Conservation (phyloP, 768 basidiomycete genomes). For the Botryobasidium botryosum region DNA sequence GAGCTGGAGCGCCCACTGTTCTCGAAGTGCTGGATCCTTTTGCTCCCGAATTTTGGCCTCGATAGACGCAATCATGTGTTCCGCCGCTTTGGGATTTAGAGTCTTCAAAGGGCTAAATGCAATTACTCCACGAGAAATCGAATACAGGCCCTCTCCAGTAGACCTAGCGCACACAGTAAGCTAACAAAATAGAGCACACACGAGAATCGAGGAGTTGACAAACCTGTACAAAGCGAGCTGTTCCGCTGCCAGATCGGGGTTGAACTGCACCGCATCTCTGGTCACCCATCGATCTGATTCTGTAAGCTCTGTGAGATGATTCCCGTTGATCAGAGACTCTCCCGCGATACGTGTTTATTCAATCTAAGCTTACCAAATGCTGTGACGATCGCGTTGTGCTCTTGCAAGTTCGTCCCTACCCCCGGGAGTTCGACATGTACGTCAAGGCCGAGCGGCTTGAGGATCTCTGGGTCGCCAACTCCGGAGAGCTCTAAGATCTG, state of each 20-base stretch:
- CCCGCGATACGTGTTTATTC: too few relatives aligned
- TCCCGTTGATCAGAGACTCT: not conserved
- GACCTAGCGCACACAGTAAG: too few relatives aligned
- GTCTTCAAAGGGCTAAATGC: too few relatives aligned
- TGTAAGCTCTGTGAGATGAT: conserved; percentile 2
- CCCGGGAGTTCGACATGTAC: conserved; percentile 20
- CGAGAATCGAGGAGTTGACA: too few relatives aligned
- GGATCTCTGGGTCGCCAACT: conserved; percentile 15
- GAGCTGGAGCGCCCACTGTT: not conserved
- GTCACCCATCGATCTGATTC: not conserved
- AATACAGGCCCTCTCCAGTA: too few relatives aligned
- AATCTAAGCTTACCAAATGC: conserved; percentile 1
- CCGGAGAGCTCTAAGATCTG: conserved; percentile 20
- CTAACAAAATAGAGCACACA: too few relatives aligned
- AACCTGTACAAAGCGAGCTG: conserved; percentile 1
- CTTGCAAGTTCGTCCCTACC: conserved; percentile 25
- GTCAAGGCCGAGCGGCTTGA: conserved; percentile 14
- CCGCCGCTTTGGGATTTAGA: too few relatives aligned
- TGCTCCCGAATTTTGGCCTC: too few relatives aligned
- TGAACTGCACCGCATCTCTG: not conserved
- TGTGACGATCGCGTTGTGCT: conserved; percentile 12
- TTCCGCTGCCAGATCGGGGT: conserved; percentile 1
- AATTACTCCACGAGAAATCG: too few relatives aligned
- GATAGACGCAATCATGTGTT: too few relatives aligned
- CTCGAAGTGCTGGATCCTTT: not conserved